phyloP scores from a whole-genome alignment of 2,329 filamentous ascomycete genomes.

The Chaetoscypha palmicola region DNA sequence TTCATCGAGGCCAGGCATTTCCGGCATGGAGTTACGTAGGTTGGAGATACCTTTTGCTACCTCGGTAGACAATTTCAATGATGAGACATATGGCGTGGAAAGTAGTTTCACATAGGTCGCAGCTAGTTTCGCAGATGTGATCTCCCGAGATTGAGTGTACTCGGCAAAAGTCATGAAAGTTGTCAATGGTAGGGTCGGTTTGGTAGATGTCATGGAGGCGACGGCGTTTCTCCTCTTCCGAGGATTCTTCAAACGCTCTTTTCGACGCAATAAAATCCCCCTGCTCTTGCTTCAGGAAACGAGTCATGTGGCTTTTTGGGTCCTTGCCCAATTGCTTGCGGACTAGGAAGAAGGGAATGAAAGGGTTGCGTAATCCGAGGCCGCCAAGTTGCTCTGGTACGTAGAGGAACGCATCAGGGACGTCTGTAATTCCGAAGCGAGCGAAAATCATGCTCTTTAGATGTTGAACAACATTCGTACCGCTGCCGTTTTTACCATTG shows the following conservation, averaged over 20 bases:
- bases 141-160: conserved; percentile 30
- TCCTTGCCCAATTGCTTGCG: conserved; percentile 16
- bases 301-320: conserved; percentile 21
- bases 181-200: conserved; percentile 7
- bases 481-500: conserved; percentile 12
- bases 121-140: conserved; percentile 25
- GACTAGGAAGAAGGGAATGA: conserved; percentile 30
- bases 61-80: conserved; percentile 19
- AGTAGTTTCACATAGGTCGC: conserved; percentile 27
- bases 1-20: conserved; percentile 10
- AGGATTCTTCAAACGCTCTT: conserved; percentile 24
- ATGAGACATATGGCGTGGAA: conserved; percentile 17
- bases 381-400: conserved; percentile 33
- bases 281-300: conserved; percentile 28
- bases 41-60: conserved; percentile 11
- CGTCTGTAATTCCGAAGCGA: conserved; percentile 37
- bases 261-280: conserved; percentile 31
- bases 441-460: conserved; percentile 41
- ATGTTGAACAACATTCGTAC: conserved; percentile 36
- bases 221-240: conserved; percentile 10
- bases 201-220: conserved; percentile 9
- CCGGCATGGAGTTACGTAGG: conserved; percentile 7
- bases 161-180: conserved; percentile 35
- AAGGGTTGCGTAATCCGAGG: conserved; percentile 33
- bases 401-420: conserved; percentile 35